These are phyloP conservation scores for Copromyces sp. DNA, from an alignment of 495 filamentous ascomycete genomes.

Conservation along the genomic window DNA sequence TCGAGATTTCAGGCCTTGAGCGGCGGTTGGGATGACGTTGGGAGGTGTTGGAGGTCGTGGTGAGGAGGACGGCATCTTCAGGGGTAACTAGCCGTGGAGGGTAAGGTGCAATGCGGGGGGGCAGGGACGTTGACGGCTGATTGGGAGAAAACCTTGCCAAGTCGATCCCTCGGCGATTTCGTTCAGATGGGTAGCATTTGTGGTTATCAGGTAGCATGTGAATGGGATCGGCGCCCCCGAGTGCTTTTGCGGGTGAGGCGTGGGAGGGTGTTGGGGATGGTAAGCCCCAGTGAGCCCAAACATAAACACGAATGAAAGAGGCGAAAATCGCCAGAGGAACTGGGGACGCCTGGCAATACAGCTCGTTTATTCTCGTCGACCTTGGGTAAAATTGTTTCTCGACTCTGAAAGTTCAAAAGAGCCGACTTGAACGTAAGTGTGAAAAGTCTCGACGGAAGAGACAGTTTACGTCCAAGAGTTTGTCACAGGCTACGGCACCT, in stretches of 20 bases:
- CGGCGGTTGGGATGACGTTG: neutral
- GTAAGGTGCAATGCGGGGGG: neutral
- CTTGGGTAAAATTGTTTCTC: neutral
- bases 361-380: neutral
- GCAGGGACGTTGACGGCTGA: neutral
- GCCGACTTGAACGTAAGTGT: neutral
- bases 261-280: neutral
- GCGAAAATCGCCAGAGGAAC: neutral
- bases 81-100: neutral
- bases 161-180: slow-evolving; percentile 4
- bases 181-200: neutral
- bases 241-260: neutral
- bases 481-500: neutral
- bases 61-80: neutral
- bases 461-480: neutral
- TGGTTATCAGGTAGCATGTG: slow-evolving; percentile 1
- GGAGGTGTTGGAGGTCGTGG: neutral
- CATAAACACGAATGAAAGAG: neutral
- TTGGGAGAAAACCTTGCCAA: slow-evolving; percentile 3
- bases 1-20: neutral
- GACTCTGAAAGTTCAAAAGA: neutral
- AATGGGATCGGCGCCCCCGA: neutral
- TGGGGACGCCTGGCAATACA: neutral
- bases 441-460: neutral
- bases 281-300: neutral